Evolutionary conservation across 2,329 filamentous ascomycete species (phyloP), one percentile per base, ranked within the genome.

Genomic region (Dactylellina sp.): DNA sequence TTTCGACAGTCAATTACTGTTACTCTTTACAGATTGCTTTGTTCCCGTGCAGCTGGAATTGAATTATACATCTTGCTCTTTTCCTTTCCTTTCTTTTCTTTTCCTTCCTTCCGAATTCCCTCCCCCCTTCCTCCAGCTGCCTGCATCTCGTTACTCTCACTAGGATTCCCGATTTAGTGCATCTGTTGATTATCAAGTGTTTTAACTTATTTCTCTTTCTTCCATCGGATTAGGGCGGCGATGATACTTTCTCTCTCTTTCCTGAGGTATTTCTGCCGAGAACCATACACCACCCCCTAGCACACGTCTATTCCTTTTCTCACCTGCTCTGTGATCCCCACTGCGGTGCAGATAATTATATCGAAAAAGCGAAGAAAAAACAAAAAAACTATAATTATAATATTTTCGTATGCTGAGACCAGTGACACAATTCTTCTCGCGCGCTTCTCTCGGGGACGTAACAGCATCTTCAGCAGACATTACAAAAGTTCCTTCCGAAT

Each of bases 171-270:
- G 37, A 63, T 56, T 74, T 76, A 75, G 75, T 68, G 35, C 28
- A 64, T 20, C 11, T 42, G 25, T 11, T 59, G 61, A 59, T 50
- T 61, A 50, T 61, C 66, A 60, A 49, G 46, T 44, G 55, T 55
- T 57, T 52, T 53, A 35, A 53, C 42, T 72, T 49, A 47, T 60
- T 55, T 72, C 56, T 61, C 44, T 56, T 24, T 16, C 28, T 60
- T 12, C 76, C 61, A 62, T 74, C 70, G 70, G 70, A 74, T 66
- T 65, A 91, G 89, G 91, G 91, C 78, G 89, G 86, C 80, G 91
- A 93, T 78, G 84, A 89, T 80, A 95, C 91, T 65, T 95, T 95
- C 81, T 88, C 88, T 56, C 83, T 85, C 59, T 94, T 94, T 80
- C 89, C 91, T n/a, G 85, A 88, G 57, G 77, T 78, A 74, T 75